Evolutionary conservation across 202 grass and related monocot species (phyloP), one percentile per base, ranked within the genome.

Genomic region (Setaria viridis): DNA sequence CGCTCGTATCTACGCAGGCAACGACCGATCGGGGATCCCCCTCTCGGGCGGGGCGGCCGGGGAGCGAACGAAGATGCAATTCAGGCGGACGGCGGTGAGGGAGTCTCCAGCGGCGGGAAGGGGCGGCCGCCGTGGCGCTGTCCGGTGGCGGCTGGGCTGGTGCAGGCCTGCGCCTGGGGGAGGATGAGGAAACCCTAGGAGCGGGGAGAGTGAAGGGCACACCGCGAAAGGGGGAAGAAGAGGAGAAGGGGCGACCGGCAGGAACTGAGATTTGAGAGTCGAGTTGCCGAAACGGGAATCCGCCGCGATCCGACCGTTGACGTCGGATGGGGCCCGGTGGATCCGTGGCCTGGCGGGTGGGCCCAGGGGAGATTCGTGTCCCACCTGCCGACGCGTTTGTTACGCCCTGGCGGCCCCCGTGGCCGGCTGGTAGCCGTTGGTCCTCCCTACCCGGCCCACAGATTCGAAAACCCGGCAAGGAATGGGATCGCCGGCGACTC

Each of bases 161-260:
- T 5, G 59, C 17, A 15, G 32, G 49, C 49, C 17, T 51, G 16
- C 39, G 13, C 37, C 5, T 41, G 65, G 11, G 80, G 32, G 32
- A 29, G 58, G 57, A 47, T 17, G 34, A 70, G 16, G 80, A 72
- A 88, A 88, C 86, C 86, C 86, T 79, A 84, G 74, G 57, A 29
- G 73, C n/a, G 55, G 77, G 64, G 74, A 14, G 45, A 21, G 63
- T 5, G 60, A 32, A 32, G 60, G 11, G 60, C 60, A 63, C 60
- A 2, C 59, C 60, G 60, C 29, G 60, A 11, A 63, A 33, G 30
- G 10, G 10, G 29, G 29, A 2, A 48, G 68, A 48, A 0, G 71
- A 50, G 42, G 56, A 17, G 76, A 71, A 6, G 16, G 3, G 15
- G 8, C 0, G 25, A 49, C 9, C 17, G 55, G 15, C 5, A 19